Evolutionary conservation across 1,284 basidiomycete species (phyloP).

Genomic region (Ustilago hordei): DNA sequence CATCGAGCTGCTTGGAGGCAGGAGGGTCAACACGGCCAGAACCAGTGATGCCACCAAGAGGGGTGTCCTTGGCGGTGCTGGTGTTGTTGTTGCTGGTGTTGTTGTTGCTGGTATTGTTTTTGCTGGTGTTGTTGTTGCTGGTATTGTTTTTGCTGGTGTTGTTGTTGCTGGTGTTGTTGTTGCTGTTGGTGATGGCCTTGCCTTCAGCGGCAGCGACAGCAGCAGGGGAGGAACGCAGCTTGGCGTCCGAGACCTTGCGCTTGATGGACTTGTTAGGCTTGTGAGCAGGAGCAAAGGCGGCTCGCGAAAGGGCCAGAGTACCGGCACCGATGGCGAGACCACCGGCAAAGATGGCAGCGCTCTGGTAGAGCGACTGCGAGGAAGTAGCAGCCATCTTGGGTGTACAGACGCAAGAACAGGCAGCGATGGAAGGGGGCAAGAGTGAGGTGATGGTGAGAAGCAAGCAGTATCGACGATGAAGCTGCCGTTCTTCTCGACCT

Average conservation of each 20-base stretch:
- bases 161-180: background rate
- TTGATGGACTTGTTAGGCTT: conserved; percentile 60
- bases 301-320: conserved; percentile 59
- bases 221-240: conserved; percentile 25
- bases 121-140: background rate
- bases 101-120: background rate
- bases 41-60: conserved; percentile 26
- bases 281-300: conserved; percentile 58
- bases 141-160: background rate
- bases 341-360: conserved; percentile 65
- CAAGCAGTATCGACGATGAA: background rate
- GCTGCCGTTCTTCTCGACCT: background rate
- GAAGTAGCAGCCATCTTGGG: conserved; percentile 48
- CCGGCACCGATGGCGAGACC: conserved; percentile 65
- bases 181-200: conserved; percentile 3
- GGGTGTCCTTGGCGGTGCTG: conserved; percentile 30
- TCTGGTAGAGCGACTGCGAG: conserved; percentile 55
- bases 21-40: conserved; percentile 43
- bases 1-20: conserved; percentile 56
- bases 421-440: background rate
- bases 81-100: conserved; percentile 2
- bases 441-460: conserved; percentile 8
- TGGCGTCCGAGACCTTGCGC: conserved; percentile 56
- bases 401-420: conserved; percentile 21
- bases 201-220: conserved; percentile 3